phyloP scores from a whole-genome alignment of 192 early-diverging fungal genomes.

The Allomyces arbusculus region DNA sequence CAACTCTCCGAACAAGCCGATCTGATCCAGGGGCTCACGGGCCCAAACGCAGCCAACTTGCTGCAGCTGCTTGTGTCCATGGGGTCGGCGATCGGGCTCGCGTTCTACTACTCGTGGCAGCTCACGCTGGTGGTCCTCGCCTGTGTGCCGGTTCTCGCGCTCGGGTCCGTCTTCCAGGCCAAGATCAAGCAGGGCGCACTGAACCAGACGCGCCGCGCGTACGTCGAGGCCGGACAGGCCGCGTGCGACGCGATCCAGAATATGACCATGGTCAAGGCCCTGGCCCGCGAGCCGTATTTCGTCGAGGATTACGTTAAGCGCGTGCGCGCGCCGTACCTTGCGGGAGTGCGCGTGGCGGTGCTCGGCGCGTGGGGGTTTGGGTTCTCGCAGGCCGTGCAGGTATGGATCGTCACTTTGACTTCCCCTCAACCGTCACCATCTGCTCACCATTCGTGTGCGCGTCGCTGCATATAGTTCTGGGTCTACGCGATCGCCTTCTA shows the following conservation, averaged over 20 bases:
- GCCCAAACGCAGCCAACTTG: slow-evolving; percentile 14
- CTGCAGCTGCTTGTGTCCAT: slow-evolving; percentile 13
- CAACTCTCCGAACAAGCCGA: slow-evolving; percentile 17
- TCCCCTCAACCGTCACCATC: no score
- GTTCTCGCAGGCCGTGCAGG: slow-evolving; percentile 17
- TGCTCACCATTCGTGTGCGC: no score
- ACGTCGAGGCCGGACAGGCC: slow-evolving; percentile 39
- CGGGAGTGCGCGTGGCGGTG: slow-evolving; percentile 16
- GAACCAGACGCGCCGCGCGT: slow-evolving; percentile 32
- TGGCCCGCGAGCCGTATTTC: slow-evolving; percentile 20
- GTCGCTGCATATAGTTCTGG: no score
- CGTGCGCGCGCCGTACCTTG: slow-evolving; percentile 20
- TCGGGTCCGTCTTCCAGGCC: slow-evolving; percentile 42
- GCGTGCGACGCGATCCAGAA: slow-evolving; percentile 67
- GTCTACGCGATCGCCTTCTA: slow-evolving; percentile 36
- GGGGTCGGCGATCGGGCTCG: slow-evolving; percentile 15
- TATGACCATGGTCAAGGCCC: slow-evolving; percentile 65
- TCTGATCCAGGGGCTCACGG: slow-evolving; percentile 19
- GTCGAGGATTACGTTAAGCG: background rate
- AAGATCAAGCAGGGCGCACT: slow-evolving; percentile 20
- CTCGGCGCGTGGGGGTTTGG: slow-evolving; percentile 25
- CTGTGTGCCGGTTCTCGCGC: slow-evolving; percentile 40
- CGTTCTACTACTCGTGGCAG: slow-evolving; percentile 35
- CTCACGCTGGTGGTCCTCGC: slow-evolving; percentile 41
- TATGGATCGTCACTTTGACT: no score